Evolutionary conservation across 78 protist genomes (phyloP).

Genomic region (Polysphondylium violaceum): DNA sequence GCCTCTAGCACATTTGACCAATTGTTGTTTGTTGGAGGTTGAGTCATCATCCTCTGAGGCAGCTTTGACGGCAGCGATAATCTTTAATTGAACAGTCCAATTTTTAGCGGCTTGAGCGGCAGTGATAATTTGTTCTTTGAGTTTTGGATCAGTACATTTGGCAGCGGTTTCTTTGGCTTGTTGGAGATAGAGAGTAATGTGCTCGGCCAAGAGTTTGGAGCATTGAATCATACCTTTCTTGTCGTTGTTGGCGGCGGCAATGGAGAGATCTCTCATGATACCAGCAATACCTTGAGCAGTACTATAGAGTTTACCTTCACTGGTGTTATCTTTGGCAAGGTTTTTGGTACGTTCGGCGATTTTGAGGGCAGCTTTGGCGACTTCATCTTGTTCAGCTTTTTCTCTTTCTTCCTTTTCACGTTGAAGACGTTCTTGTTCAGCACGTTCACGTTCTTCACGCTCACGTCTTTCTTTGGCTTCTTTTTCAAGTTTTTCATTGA

Average conservation of each 20-base stretch:
- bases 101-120: constrained; percentile 78
- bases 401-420: constrained; percentile 66
- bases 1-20: constrained; percentile 73
- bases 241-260: constrained; percentile 55
- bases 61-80: constrained; percentile 81
- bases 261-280: constrained; percentile 54
- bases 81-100: constrained; percentile 79
- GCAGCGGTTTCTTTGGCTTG: constrained; percentile 78
- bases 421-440: constrained; percentile 41
- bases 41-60: constrained; percentile 72
- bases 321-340: constrained; percentile 34
- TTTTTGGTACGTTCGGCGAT: constrained; percentile 58
- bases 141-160: constrained; percentile 80
- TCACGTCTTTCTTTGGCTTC: constrained; percentile 30
- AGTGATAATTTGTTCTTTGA: constrained; percentile 76
- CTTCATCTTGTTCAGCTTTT: constrained; percentile 70
- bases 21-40: constrained; percentile 67
- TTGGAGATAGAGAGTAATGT: constrained; percentile 45
- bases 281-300: constrained; percentile 73
- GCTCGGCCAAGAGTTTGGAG: constrained; percentile 63
- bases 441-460: constrained; percentile 5
- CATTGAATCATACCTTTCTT: constrained; percentile 55
- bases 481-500: constrained; percentile 48
- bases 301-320: constrained; percentile 65
- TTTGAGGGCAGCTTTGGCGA: constrained; percentile 49